Conservation (phyloP, 305 asterid genomes). For the Fraxinus greggii region DNA sequence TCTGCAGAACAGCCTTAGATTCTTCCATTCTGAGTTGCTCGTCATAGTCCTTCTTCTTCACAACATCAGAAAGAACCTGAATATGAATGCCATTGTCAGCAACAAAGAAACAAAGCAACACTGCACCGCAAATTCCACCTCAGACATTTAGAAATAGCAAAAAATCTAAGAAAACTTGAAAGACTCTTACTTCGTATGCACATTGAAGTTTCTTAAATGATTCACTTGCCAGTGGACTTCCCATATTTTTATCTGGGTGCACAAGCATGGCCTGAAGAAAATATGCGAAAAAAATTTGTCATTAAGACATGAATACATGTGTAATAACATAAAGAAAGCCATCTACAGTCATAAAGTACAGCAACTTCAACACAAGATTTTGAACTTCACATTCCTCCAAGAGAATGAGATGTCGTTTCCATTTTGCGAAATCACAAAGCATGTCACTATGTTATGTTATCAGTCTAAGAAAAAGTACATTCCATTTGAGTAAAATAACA, state of each 20-base stretch:
- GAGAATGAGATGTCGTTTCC: neutral
- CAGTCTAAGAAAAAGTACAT: neutral
- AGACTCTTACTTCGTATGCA: conserved; percentile 79
- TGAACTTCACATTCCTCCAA: neutral
- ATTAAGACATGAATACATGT: neutral
- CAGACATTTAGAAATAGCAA: conserved; percentile 22
- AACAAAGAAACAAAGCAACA: conserved; percentile 16
- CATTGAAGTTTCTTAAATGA: conserved; percentile 97
- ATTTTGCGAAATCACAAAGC: neutral
- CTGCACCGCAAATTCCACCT: conserved; percentile 21
- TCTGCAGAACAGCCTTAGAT: conserved; percentile 71
- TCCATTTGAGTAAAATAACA: neutral
- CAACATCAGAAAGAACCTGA: conserved; percentile 93
- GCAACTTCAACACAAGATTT: neutral
- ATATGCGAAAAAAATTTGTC: conserved; percentile 11
- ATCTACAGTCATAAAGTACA: neutral
- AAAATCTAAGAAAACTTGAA: conserved; percentile 8
- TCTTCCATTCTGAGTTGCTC: conserved; percentile 91
- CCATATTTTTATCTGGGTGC: conserved; percentile 99
- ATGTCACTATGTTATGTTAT: neutral
- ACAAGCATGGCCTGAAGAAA: conserved; percentile 90
- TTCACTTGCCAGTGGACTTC: conserved; percentile 87
- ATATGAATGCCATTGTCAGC: conserved; percentile 27
- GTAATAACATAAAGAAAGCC: neutral
- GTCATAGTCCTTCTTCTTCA: conserved; percentile 93